Base-by-base conservation (phyloP, 768 basidiomycete species). In the Rhodocollybia butyracea region DNA sequence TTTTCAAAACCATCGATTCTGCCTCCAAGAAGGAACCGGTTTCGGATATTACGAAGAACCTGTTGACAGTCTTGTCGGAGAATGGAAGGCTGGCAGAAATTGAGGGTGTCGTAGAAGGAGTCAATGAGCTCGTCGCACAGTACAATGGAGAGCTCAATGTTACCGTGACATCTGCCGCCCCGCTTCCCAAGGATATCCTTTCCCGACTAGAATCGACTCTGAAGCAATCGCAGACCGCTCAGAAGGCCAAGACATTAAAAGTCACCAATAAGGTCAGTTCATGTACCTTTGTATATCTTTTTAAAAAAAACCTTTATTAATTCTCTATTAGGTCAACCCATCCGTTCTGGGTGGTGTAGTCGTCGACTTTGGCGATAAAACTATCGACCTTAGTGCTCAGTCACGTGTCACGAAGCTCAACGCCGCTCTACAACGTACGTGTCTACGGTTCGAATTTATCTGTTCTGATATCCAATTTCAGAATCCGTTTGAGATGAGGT, bases 281-380 rank as follows among this genome's bases (percentile, higher is more conserved):
- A 15, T 31, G 31, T 39, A 51, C n/a, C 2, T 39, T 59, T 52
- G 62, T 48, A 50, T 30, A 56, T 52, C 41, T 30, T 60, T 38
- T 31, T 30, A n/a, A n/a, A n/a, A n/a, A n/a, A n/a, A n/a, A n/a
- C n/a, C 19, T 19, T 46, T 34, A 0, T 42, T 15, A 36, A 8
- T 21, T 46, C 40, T 52, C 32, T 59, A 5, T 29, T 57, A 96
- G 94, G 89, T 98, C 66, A 94, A 98, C 78, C 86, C 94, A 41
- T 75, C 84, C n/a, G 77, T 98, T 55, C 74, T 98, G 59, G 97
- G 96, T 56, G 97, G 97, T 48, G 71, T 98, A 57, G 80, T 98
- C 58, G 88, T 99, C 46, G 97, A 99, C 75, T 94, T 99, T 67
- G 96, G 94, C 60, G 97, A 98, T 79, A 96, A 96, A 80, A 94